Evolutionary conservation across 306 rosid genomes (phyloP), one percentile per base, ranked within the genome.

Genomic region (Casuarina glauca): DNA sequence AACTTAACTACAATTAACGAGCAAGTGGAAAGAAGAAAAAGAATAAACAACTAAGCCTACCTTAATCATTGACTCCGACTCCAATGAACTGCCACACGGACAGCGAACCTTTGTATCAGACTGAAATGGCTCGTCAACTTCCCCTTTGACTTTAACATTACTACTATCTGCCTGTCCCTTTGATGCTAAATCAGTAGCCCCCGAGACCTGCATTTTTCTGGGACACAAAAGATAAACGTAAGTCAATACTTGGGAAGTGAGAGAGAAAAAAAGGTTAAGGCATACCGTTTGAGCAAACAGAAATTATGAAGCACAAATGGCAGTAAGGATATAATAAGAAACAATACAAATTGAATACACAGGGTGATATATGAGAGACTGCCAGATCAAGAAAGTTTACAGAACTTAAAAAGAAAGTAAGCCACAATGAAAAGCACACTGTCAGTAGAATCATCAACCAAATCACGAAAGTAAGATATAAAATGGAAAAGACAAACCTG

Each of bases 171-270:
- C 90, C 77, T 86, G 97, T 12, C 93, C 94, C 86, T 90, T 95
- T 61, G 97, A 88, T 57, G 98, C 96, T 81, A 93, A 87, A 78
- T 93, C 99, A 41, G 96, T 82, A 75, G 99, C 97, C 83, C 97
- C 94, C 58, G 99, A 82, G 77, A 87, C 90, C 86, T 96, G 96
- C 98, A 96, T 93, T 89, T 96, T 96, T 87, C 99, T 96, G 89
- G 46, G 53, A 83, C 69, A 77, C 67, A 77, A 46, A 58, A 74
- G 62, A 80, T 44, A 62, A 19, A 26, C 19, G 57, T 6, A 67
- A 45, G 44, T 63, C 76, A 76, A 82, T 45, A 32, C 41, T 19
- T 4, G 3, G 71, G 7, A 41, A 19, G 62, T 44, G 41, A 4
- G 43, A 53, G 39, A 48, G 35, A 42, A 48, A 73, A 43, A 49